Base-by-base conservation (phyloP, 75 land plant genomes). In the Sequoiadendron giganteum region DNA sequence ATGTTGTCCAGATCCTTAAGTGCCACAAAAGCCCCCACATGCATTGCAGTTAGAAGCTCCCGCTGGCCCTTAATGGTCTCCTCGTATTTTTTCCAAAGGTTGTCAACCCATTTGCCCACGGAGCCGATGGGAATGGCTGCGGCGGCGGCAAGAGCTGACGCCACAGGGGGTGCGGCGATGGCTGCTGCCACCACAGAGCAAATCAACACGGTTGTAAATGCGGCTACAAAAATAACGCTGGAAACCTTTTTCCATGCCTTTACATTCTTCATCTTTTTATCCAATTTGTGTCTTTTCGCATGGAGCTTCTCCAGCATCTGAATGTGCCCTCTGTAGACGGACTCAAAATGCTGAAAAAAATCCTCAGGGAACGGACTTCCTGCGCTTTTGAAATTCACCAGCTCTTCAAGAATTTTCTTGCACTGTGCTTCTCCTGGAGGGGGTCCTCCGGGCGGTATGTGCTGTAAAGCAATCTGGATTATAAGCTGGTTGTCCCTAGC, bases 231-330 rank as follows among this genome's bases (percentile, higher is more conserved):
- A 43, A 96, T 94, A 30, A 95, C 90, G 85, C 87, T 91, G 1
- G 96, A 94, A 15, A 97, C 94, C 88, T 96, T 97, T 82, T 93
- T 89, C 99, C 97, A 96, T 39, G 92, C 93, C 65, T 87, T 89
- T 10, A 95, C 89, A 16, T 78, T 70, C 42, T 87, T 88, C 21
- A 96, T 91, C 86, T 92, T 92, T 82, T 87, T 91, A 43, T 97
- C 96, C 1, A 94, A 65, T 85, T 92, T 91, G 86, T 32, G 89
- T 86, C 92, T 95, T 84, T 89, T 54, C 45, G 52, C 81, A 11
- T 87, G 90, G 14, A 97, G 85, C 85, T 95, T 95, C 90, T 92
- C 91, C 84, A 96, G 91, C 97, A 95, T 93, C 32, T 21, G 48
- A 14, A 89, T 16, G 61, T 97, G 97, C 72, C 92, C 89, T 36